A percentile compares a stretch with the other conserved stretches of the same genome.
Evolutionary conservation across 257 asterid species (phyloP).

Genomic region (Solanum gandarillasii): DNA sequence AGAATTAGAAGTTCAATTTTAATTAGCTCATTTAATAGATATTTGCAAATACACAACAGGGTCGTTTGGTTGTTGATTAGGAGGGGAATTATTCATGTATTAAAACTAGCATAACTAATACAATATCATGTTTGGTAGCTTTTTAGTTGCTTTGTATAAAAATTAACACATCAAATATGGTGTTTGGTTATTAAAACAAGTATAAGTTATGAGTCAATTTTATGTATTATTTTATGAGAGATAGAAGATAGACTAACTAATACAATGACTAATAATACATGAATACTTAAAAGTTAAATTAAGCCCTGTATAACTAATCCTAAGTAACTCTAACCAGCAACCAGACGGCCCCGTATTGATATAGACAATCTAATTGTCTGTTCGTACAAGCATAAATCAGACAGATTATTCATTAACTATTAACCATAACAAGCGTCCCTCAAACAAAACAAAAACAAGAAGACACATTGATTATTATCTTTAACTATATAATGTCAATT

Average conservation of each 20-base stretch:
- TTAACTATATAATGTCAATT: background rate
- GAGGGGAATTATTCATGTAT: background rate
- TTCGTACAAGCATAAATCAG: background rate
- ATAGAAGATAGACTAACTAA: background rate
- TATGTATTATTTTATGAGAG: background rate
- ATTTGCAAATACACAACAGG: background rate
- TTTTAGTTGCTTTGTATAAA: background rate
- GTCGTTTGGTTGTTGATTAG: background rate
- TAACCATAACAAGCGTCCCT: background rate
- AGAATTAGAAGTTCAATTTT: background rate
- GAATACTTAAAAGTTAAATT: background rate
- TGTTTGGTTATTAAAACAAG: background rate
- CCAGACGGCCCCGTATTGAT: background rate
- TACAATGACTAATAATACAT: background rate
- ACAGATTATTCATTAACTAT: background rate
- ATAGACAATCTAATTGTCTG: background rate
- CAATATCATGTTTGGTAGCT: background rate
- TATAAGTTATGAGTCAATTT: background rate
- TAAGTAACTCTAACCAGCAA: background rate
- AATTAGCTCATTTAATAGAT: background rate
- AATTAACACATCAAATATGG: background rate
- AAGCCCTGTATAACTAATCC: background rate
- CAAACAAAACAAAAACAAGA: background rate
- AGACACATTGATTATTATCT: background rate
- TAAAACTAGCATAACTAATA: background rate